Conservation (phyloP, 2,329 filamentous ascomycete species). For the Stagonosporopsis tanaceti region DNA sequence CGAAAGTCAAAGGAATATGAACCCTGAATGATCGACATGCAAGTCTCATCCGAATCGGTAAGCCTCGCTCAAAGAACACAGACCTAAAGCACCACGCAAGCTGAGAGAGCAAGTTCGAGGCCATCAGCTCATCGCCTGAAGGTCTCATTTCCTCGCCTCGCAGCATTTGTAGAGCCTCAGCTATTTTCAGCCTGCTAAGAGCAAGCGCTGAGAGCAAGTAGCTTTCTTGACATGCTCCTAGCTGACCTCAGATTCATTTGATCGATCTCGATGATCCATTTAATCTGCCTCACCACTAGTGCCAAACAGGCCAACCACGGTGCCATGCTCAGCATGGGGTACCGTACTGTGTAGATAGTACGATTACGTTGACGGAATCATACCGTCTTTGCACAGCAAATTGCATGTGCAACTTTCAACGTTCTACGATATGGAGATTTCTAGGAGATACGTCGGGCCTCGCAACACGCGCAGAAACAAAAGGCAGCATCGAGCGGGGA, state of each 20-base stretch:
- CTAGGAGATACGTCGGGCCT: slow-evolving; percentile 12
- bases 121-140: slow-evolving; percentile 5
- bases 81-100: not conserved
- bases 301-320: not conserved
- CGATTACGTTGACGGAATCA: not conserved
- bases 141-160: not conserved
- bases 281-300: too few relatives aligned
- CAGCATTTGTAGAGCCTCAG: not conserved
- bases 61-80: slow-evolving; percentile 7
- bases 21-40: slow-evolving; percentile 17
- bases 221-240: too few relatives aligned
- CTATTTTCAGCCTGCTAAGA: too few relatives aligned
- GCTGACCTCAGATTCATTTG: too few relatives aligned
- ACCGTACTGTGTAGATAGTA: not conserved
- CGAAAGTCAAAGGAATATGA: slow-evolving; percentile 16
- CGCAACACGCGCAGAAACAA: not conserved
- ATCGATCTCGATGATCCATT: too few relatives aligned
- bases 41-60: slow-evolving; percentile 8
- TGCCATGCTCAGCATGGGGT: not conserved
- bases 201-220: too few relatives aligned
- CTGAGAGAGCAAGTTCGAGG: not conserved
- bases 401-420: not conserved
- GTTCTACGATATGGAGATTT: not conserved
- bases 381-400: not conserved
- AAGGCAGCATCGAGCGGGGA: not conserved